Conservation (phyloP, 2,329 filamentous ascomycete genomes). For the Ambrosiella cleistominuta region DNA sequence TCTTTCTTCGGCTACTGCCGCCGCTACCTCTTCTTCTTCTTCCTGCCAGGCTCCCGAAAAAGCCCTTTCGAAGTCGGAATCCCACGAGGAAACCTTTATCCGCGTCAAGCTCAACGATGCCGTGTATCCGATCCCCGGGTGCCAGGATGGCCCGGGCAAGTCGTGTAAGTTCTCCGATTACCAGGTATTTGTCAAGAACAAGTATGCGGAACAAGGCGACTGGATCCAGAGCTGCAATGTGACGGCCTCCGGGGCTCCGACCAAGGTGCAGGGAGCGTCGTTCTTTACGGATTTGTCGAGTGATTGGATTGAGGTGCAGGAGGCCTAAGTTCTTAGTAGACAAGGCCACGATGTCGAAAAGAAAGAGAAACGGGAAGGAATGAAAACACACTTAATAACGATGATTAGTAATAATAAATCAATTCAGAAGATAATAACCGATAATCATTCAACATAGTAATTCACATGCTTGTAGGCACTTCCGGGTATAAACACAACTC, state of each 20-base stretch:
- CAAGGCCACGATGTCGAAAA: too few species aligned
- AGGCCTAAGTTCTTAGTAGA: neutral
- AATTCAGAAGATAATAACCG: too few species aligned
- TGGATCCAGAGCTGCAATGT: slow-evolving; percentile 33
- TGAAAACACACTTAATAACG: too few species aligned
- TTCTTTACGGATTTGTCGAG: slow-evolving; percentile 31
- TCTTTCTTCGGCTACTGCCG: slow-evolving; percentile 10
- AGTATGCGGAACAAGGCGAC: slow-evolving; percentile 30
- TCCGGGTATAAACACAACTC: neutral
- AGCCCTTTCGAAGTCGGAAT: slow-evolving; percentile 6
- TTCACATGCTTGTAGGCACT: too few species aligned
- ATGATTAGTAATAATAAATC: neutral
- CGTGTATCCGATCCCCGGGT: slow-evolving; percentile 40
- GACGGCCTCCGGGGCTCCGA: slow-evolving; percentile 23
- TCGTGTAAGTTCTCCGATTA: slow-evolving; percentile 33
- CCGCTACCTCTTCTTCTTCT: slow-evolving; percentile 11
- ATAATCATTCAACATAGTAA: too few species aligned
- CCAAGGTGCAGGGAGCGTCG: slow-evolving; percentile 27
- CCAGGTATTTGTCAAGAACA: slow-evolving; percentile 25
- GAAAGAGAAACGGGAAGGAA: too few species aligned
- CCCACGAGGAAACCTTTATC: slow-evolving; percentile 27
- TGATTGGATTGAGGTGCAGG: slow-evolving; percentile 19
- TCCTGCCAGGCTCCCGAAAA: slow-evolving; percentile 8
- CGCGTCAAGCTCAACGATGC: slow-evolving; percentile 45
- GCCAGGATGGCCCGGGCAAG: slow-evolving; percentile 35